phyloP scores from a whole-genome alignment of 805 yeast genomes.

The Komagataella ulmi region DNA sequence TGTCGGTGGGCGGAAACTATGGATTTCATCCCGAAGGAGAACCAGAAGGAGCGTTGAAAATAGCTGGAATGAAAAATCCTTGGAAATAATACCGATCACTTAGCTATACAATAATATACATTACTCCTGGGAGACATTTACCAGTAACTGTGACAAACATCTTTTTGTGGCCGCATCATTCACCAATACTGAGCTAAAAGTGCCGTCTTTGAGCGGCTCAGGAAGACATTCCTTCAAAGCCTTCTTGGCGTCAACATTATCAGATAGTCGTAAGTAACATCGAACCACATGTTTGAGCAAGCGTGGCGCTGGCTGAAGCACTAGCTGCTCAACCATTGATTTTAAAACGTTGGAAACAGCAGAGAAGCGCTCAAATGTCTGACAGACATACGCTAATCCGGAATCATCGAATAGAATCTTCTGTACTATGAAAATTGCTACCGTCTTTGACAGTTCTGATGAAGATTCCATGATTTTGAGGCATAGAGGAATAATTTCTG shows the following conservation, averaged over 20 bases:
- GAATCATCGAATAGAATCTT: conserved; percentile 85
- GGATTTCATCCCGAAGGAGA: background rate
- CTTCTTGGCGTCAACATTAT: conserved; percentile 81
- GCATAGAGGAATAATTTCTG: conserved; percentile 93
- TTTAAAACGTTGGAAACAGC: conserved; percentile 86
- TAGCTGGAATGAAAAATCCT: background rate
- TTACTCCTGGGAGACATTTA: conserved; percentile 28
- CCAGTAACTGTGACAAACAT: conserved; percentile 71
- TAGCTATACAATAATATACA: background rate
- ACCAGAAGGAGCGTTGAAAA: background rate
- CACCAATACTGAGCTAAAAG: conserved; percentile 63
- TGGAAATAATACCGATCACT: background rate
- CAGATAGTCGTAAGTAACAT: conserved; percentile 83
- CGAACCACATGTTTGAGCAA: conserved; percentile 86
- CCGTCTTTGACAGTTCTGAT: conserved; percentile 88
- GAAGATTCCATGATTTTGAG: conserved; percentile 91
- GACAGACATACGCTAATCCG: conserved; percentile 86
- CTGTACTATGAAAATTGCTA: conserved; percentile 91
- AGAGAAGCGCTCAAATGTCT: conserved; percentile 86
- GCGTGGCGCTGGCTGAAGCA: conserved; percentile 66
- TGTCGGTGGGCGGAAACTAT: background rate
- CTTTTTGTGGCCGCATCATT: conserved; percentile 85
- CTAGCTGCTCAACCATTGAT: conserved; percentile 76
- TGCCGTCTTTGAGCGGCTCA: conserved; percentile 75
- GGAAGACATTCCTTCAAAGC: conserved; percentile 78